phyloP scores from a whole-genome alignment of 2,329 filamentous ascomycete genomes.

The Alternaria angustiovoidea region DNA sequence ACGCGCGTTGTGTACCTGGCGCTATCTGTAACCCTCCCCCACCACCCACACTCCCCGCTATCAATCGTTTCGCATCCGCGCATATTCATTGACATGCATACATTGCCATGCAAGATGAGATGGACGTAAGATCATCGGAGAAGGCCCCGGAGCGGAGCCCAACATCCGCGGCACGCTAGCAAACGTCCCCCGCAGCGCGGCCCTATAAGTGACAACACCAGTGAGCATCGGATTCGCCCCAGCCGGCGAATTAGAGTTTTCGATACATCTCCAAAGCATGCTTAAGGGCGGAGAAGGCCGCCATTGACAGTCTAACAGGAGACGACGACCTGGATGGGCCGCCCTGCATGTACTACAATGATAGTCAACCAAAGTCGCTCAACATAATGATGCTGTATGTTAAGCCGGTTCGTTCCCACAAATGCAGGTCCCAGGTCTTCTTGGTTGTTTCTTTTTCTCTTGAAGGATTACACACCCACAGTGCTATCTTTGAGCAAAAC shows the following conservation, averaged over 20 bases:
- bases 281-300: slow-evolving; percentile 1
- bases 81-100: not conserved
- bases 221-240: not conserved
- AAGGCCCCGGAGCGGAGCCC: not conserved
- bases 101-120: not conserved
- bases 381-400: not conserved
- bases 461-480: not conserved
- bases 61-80: slow-evolving; percentile 7
- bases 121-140: not conserved
- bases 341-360: not conserved
- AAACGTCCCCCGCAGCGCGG: slow-evolving; percentile 1
- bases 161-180: not conserved
- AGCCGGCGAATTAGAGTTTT: slow-evolving; percentile 1
- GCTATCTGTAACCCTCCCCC: slow-evolving; percentile 8
- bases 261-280: not conserved
- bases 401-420: not conserved
- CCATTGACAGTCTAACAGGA: not conserved
- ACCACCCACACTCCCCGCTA: slow-evolving; percentile 5
- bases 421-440: not conserved
- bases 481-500: not conserved
- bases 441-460: slow-evolving; percentile 6
- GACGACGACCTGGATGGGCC: not conserved
- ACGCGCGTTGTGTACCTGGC: slow-evolving; percentile 14
- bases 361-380: not conserved
- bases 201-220: not conserved